A percentile compares a stretch with the other conserved stretches of the same genome.
phyloP scores from a whole-genome alignment of 2,329 filamentous ascomycete genomes.

The Aspergillus ruber region DNA sequence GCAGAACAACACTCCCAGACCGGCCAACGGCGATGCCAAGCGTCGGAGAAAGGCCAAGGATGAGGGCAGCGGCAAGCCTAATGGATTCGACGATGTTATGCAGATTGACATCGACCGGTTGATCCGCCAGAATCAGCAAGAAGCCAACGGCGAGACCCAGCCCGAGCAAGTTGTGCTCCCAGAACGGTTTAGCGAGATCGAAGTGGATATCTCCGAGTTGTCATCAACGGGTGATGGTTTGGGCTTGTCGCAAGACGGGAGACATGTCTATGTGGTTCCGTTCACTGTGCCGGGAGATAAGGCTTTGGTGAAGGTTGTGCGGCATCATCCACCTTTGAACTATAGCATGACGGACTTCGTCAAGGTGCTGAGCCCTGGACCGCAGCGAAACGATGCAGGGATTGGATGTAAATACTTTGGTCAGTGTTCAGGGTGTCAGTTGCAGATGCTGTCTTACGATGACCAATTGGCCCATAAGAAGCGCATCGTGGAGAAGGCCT shows the following conservation, averaged over 20 bases:
- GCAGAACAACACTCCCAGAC: slow-evolving; percentile 16
- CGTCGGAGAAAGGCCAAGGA: slow-evolving; percentile 45
- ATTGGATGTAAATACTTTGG: slow-evolving; percentile 82
- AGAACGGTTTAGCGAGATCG: slow-evolving; percentile 65
- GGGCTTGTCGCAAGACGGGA: slow-evolving; percentile 60
- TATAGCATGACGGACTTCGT: slow-evolving; percentile 80
- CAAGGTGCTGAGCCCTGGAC: slow-evolving; percentile 65
- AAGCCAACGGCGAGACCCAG: slow-evolving; percentile 20
- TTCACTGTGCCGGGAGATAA: slow-evolving; percentile 82
- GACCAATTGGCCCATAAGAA: slow-evolving; percentile 82
- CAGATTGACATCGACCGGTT: slow-evolving; percentile 52
- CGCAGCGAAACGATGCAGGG: slow-evolving; percentile 67
- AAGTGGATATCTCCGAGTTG: slow-evolving; percentile 72
- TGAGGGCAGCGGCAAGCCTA: slow-evolving; percentile 55
- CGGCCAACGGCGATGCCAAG: slow-evolving; percentile 18
- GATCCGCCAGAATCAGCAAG: slow-evolving; percentile 27
- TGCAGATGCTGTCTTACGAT: slow-evolving; percentile 89
- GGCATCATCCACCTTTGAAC: slow-evolving; percentile 57
- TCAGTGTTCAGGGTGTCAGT: slow-evolving; percentile 85
- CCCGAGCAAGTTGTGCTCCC: slow-evolving; percentile 44
- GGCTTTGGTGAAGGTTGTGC: slow-evolving; percentile 70
- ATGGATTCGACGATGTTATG: slow-evolving; percentile 62
- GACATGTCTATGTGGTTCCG: slow-evolving; percentile 76
- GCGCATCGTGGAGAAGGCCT: slow-evolving; percentile 83
- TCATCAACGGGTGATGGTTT: slow-evolving; percentile 92